These are phyloP conservation scores for Tuber melanosporum DNA, from an alignment of 495 filamentous ascomycete genomes.

Conservation along the genomic window DNA sequence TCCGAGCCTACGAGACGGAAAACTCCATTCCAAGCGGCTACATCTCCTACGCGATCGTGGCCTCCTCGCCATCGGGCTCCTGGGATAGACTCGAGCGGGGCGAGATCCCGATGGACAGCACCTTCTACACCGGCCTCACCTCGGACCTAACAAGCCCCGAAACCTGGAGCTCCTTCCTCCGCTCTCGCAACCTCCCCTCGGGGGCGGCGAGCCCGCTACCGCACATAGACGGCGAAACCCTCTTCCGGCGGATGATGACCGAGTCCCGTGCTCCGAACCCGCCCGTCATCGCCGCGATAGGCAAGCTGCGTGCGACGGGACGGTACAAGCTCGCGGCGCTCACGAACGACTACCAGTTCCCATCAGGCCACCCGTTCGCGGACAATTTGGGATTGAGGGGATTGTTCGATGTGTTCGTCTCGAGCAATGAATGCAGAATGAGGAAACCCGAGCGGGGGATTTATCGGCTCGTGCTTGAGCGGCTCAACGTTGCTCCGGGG, in stretches of 20 bases:
- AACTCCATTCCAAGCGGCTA: constrained; percentile 74
- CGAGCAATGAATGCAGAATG: constrained; percentile 75
- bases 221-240: constrained; percentile 64
- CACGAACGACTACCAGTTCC: constrained; percentile 82
- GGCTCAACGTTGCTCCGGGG: constrained; percentile 49
- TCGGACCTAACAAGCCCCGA: constrained; percentile 58
- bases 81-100: constrained; percentile 82
- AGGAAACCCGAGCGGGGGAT: constrained; percentile 80
- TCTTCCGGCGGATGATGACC: constrained; percentile 93
- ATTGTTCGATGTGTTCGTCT: constrained; percentile 77
- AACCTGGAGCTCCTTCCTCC: constrained; percentile 61
- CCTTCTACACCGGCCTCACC: constrained; percentile 73
- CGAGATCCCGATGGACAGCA: constrained; percentile 60
- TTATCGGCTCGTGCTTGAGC: constrained; percentile 62
- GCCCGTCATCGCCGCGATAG: constrained; percentile 79
- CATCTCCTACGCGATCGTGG: constrained; percentile 83
- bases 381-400: constrained; percentile 48
- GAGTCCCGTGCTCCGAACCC: constrained; percentile 65
- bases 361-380: constrained; percentile 56
- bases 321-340: constrained; percentile 71
- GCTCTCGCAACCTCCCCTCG: constrained; percentile 15
- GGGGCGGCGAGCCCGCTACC: constrained; percentile 44
- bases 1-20: constrained; percentile 75
- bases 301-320: constrained; percentile 56
- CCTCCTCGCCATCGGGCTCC: constrained; percentile 66